Evolutionary conservation across 2,329 filamentous ascomycete genomes (phyloP), one percentile per base, ranked within the genome.

Genomic region (Paramyrothecium sp.): DNA sequence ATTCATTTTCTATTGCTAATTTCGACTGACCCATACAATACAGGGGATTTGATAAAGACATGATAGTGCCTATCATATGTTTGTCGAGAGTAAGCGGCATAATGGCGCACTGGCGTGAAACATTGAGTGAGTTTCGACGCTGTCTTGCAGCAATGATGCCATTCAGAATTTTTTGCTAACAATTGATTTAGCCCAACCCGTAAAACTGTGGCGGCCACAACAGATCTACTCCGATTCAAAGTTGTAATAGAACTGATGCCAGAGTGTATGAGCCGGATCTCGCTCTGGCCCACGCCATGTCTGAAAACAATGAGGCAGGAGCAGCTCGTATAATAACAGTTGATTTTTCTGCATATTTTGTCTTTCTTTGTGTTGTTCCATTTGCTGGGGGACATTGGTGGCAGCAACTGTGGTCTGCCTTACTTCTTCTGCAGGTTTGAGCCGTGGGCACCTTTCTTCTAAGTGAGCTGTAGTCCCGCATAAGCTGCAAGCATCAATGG

Each of bases 71-170:
- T 38, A 68, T 69, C 30, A 65, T 65, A 19, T 55, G 61, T 26
- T 44, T 69, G 16, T 70, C 67, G 4, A 56, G 69, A 46, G 59
- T 62, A 3, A 56, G 65, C 5, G 69, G 68, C 3, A 65, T 63
- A 12, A 46, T 71, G 52, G 69, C 69, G 33, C 68, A 71, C 51
- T 71, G 68, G 69, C 66, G 69, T 5, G 69, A 71, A 58, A 51
- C 44, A 33, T 38, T 48, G 21, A 48, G 53, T 54, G 30, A 26
- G 53, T 49, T 33, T 10, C 26, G 26, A 10, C 26, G 10, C 10
- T 30, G 19, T 7, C 41, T 22, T 53, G 30, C 51, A 21, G 17
- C 23, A 7, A 17, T 49, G 12, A n/a, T 12, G 38, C 53, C 8
- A 17, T 10, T 2, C 19, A 22, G 19, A 44, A n/a, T n/a, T n/a